phyloP scores from a whole-genome alignment of 2,329 filamentous ascomycete species.

The Diaporthe velutina region DNA sequence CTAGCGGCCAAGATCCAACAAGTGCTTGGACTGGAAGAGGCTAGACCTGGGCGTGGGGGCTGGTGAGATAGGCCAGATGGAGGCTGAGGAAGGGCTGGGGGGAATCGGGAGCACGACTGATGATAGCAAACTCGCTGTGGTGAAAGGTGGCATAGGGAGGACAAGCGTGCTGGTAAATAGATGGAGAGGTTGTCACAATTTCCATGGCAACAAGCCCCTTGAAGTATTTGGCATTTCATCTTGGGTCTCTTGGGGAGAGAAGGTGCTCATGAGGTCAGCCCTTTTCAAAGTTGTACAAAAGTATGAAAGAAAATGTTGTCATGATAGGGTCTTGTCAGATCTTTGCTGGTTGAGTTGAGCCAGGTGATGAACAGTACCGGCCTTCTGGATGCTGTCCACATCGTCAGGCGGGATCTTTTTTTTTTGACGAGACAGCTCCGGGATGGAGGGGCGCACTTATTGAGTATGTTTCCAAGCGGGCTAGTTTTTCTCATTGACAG shows the following conservation, averaged over 20 bases:
- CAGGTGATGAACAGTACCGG: not conserved
- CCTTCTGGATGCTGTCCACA: not conserved
- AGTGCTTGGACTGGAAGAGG: slow-evolving; percentile 18
- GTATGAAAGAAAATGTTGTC: slow-evolving; percentile 8
- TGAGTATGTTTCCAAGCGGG: not conserved
- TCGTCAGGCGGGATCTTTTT: not conserved
- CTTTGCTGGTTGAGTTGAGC: not conserved
- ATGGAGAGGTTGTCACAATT: slow-evolving; percentile 23
- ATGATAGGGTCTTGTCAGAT: not conserved
- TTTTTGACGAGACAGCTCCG: not conserved
- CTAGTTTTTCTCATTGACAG: not conserved
- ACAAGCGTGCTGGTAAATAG: slow-evolving; percentile 15
- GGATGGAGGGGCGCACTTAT: not conserved
- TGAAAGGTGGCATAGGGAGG: not conserved
- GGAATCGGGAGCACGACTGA: not conserved
- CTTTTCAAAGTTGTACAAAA: slow-evolving; percentile 17
- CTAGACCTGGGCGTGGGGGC: slow-evolving; percentile 3
- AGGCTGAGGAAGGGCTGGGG: not conserved
- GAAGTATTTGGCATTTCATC: slow-evolving; percentile 8
- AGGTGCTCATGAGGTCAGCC: not conserved
- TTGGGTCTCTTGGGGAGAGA: slow-evolving; percentile 16
- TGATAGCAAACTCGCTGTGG: not conserved
- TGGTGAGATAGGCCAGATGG: not conserved
- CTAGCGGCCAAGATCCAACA: slow-evolving; percentile 27
- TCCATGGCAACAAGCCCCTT: slow-evolving; percentile 2